phyloP scores from a whole-genome alignment of 2,329 filamentous ascomycete species.

The Alternaria rosae region DNA sequence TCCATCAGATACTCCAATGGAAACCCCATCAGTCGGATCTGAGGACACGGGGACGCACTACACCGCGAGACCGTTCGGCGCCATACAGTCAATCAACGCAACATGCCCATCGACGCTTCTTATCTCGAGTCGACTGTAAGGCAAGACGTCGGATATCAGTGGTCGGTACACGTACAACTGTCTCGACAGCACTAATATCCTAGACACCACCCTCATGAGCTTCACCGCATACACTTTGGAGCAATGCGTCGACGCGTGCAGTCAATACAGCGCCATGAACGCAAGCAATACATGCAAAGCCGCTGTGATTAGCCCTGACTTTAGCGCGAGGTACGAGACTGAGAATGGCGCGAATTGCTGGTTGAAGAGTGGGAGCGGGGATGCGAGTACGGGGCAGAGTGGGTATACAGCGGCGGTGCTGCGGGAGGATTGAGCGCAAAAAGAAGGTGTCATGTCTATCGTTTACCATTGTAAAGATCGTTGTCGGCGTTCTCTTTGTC shows the following conservation, averaged over 20 bases:
- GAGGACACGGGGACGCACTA: background rate
- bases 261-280: constrained; percentile 10
- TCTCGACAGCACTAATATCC: constrained; percentile 9
- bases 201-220: background rate
- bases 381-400: background rate
- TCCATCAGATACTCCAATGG: background rate
- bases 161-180: constrained; percentile 10
- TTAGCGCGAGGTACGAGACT: background rate
- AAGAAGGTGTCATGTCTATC: background rate
- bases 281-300: constrained; percentile 1
- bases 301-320: constrained; percentile 2
- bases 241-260: constrained; percentile 13
- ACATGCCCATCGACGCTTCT: constrained; percentile 6
- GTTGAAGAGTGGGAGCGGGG: background rate
- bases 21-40: background rate
- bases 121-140: constrained; percentile 2
- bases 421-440: background rate
- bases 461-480: background rate
- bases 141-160: constrained; percentile 1
- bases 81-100: constrained; percentile 4
- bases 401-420: constrained; percentile 8
- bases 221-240: constrained; percentile 12
- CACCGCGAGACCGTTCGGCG: background rate
- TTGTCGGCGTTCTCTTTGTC: background rate
- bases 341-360: constrained; percentile 9